Conservation (phyloP, 2,329 filamentous ascomycete species). For the Pseudonectria foliicola region DNA sequence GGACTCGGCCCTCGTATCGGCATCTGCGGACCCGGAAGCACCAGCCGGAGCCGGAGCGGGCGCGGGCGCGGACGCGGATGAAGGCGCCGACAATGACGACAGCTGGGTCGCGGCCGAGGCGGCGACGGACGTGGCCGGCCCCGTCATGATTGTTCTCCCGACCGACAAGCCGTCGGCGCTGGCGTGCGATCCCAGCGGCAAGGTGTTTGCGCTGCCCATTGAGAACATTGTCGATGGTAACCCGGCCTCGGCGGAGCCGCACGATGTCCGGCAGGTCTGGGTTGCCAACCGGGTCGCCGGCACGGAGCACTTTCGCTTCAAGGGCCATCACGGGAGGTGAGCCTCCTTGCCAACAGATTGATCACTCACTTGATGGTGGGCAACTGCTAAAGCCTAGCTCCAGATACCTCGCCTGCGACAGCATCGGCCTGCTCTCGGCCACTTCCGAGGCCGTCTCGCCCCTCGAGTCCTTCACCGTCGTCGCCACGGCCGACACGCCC, state of each 20-base stretch:
- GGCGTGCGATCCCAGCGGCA: slow-evolving; percentile 78
- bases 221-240: slow-evolving; percentile 87
- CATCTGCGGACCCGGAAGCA: slow-evolving; percentile 12
- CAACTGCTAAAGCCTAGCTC: too few species aligned
- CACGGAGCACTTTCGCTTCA: slow-evolving; percentile 76
- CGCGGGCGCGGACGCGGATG: slow-evolving; percentile 16
- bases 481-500: slow-evolving; percentile 56
- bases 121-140: slow-evolving; percentile 68
- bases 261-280: slow-evolving; percentile 95
- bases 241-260: slow-evolving; percentile 79
- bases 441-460: slow-evolving; percentile 74
- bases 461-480: slow-evolving; percentile 72
- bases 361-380: slow-evolving; percentile 10
- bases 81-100: slow-evolving; percentile 51
- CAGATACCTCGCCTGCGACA: slow-evolving; percentile 84
- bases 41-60: slow-evolving; percentile 2
- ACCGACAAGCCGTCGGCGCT: slow-evolving; percentile 67
- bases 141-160: slow-evolving; percentile 74
- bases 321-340: slow-evolving; percentile 80
- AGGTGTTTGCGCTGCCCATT: slow-evolving; percentile 72
- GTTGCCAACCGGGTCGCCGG: slow-evolving; percentile 78
- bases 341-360: slow-evolving; percentile 16
- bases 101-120: slow-evolving; percentile 85
- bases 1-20: too few species aligned
- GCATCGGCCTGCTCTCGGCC: slow-evolving; percentile 70